Conservation (phyloP, 1,284 basidiomycete species). For the Cystobasidium pallidum region DNA sequence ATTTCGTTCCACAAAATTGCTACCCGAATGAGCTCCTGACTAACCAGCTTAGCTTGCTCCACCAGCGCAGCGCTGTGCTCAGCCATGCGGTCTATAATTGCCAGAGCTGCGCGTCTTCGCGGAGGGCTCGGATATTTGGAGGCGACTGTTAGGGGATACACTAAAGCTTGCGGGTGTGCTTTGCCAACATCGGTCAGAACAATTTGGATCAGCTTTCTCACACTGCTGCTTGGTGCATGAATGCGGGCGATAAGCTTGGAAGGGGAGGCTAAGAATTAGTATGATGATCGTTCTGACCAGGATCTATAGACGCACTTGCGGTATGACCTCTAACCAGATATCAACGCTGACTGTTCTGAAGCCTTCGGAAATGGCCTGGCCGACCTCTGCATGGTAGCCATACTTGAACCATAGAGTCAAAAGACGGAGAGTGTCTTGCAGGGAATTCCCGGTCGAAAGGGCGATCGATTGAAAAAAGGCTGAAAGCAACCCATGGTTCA, state of each 20-base stretch:
- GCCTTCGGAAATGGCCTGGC: slow-evolving; percentile 83
- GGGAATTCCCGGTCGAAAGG: slow-evolving; percentile 82
- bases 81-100: slow-evolving; percentile 90
- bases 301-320: slow-evolving; percentile 79
- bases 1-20: slow-evolving; percentile 99
- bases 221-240: slow-evolving; percentile 86
- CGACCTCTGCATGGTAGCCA: slow-evolving; percentile 87
- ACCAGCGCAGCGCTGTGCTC: slow-evolving; percentile 90
- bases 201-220: slow-evolving; percentile 86
- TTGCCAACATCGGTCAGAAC: slow-evolving; percentile 91
- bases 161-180: slow-evolving; percentile 95
- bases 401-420: slow-evolving; percentile 99
- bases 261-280: too few species aligned
- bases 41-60: slow-evolving; percentile 85
- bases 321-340: slow-evolving; percentile 98
- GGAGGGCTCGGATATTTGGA: slow-evolving; percentile 89
- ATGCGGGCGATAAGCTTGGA: slow-evolving; percentile 94
- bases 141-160: slow-evolving; percentile 94
- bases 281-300: too few species aligned
- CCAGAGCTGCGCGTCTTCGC: slow-evolving; percentile 79
- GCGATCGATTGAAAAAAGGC: slow-evolving; percentile 91
- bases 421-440: slow-evolving; percentile 92
- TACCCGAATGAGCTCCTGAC: slow-evolving; percentile 92
- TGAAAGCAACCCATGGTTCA: not conserved
- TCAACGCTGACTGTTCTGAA: slow-evolving; percentile 91